Conservation (phyloP, 75 land plant genomes). For the Azolla pinnata region DNA sequence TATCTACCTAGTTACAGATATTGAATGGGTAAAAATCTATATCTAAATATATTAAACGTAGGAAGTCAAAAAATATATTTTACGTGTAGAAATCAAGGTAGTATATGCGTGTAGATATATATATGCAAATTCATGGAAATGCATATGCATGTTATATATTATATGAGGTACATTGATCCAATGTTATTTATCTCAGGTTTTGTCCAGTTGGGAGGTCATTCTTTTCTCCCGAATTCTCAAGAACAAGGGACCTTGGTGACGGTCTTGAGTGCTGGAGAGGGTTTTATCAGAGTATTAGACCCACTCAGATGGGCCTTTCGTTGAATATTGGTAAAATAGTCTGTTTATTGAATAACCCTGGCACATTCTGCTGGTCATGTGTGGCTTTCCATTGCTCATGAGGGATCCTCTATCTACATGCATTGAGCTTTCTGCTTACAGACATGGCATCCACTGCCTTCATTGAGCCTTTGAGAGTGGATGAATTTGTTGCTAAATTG, state of each 20-base stretch:
- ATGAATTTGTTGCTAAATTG: conserved; percentile 66
- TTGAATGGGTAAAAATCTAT: too few species aligned
- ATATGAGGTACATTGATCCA: background rate
- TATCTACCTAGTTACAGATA: too few species aligned
- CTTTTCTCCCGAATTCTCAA: conserved; percentile 78
- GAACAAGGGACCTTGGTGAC: conserved; percentile 67
- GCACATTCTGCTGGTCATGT: too few species aligned
- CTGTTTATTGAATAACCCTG: background rate
- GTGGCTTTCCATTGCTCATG: too few species aligned
- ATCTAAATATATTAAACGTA: too few species aligned
- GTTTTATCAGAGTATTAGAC: conserved; percentile 93
- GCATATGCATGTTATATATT: too few species aligned
- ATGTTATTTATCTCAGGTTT: conserved; percentile 36
- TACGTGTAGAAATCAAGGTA: too few species aligned
- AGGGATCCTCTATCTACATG: too few species aligned
- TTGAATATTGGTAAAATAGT: conserved; percentile 70
- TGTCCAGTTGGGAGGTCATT: conserved; percentile 93
- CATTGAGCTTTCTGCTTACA: too few species aligned
- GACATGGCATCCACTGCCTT: conserved; percentile 92
- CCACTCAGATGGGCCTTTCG: conserved; percentile 96
- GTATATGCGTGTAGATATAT: too few species aligned
- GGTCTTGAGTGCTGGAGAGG: conserved; percentile 98
- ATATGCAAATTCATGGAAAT: too few species aligned
- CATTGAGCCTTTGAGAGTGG: conserved; percentile 72
- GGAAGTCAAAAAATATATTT: too few species aligned